A percentile compares a stretch with the other conserved stretches of the same genome.
Conservation (phyloP, 768 basidiomycete species). For the Mycena galericulata region DNA sequence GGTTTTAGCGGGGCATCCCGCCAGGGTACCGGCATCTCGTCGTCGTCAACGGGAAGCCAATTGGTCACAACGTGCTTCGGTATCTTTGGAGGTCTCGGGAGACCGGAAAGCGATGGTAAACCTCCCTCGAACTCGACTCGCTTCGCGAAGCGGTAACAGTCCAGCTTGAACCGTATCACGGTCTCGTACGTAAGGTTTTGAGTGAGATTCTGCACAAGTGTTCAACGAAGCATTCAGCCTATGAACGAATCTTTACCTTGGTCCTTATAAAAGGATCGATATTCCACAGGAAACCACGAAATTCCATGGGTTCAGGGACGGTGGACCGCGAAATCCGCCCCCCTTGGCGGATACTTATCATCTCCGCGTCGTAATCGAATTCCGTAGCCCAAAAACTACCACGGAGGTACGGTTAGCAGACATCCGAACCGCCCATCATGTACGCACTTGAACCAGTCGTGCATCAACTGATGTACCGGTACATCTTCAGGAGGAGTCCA, state of each 20-base stretch:
- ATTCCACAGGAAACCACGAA: conserved; percentile 39
- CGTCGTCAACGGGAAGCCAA: neutral
- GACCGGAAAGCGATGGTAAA: neutral
- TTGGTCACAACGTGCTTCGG: no score
- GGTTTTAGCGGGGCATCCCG: neutral
- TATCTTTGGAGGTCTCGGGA: neutral
- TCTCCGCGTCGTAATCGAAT: conserved; percentile 47
- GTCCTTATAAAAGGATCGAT: conserved; percentile 55
- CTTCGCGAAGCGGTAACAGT: conserved; percentile 6
- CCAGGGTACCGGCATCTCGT: neutral
- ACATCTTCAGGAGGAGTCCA: conserved; percentile 31
- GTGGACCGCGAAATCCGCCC: conserved; percentile 43
- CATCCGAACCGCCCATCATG: conserved; percentile 13
- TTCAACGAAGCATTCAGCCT: neutral
- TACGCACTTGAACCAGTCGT: conserved; percentile 56
- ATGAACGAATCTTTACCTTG: conserved; percentile 44
- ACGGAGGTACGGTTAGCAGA: conserved; percentile 1
- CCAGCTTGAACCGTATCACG: conserved; percentile 9
- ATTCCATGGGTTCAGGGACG: neutral
- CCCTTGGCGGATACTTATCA: conserved; percentile 55
- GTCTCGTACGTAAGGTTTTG: neutral
- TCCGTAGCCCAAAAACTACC: conserved; percentile 59
- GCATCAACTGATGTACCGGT: conserved; percentile 41
- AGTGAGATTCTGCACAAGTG: conserved; percentile 34
- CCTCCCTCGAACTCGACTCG: conserved; percentile 12